Conservation (phyloP, 805 yeast species). For the Schwanniomyces yamadae region DNA sequence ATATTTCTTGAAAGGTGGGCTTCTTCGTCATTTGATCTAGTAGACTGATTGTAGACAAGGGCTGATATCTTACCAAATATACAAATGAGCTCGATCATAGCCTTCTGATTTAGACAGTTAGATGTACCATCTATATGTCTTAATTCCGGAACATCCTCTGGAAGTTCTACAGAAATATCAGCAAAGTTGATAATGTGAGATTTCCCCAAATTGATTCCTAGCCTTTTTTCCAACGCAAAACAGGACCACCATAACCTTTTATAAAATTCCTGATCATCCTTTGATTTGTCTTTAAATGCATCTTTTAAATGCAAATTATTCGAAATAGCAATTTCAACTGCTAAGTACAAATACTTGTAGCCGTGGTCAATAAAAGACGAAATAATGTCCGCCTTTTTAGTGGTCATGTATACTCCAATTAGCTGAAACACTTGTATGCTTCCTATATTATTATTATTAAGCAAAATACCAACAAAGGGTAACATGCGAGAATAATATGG, state of each 20-base stretch:
- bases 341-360: conserved; percentile 12
- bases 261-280: conserved; percentile 8
- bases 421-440: conserved; percentile 13
- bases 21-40: conserved; percentile 4
- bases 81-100: conserved; percentile 10
- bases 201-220: conserved; percentile 14
- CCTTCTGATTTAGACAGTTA: conserved; percentile 10
- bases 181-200: conserved; percentile 9
- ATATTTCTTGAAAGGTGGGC: conserved; percentile 9
- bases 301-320: conserved; percentile 11
- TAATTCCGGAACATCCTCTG: conserved; percentile 8
- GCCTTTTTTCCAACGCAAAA: conserved; percentile 13
- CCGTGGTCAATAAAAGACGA: conserved; percentile 15
- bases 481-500: conserved; percentile 12
- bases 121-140: conserved; percentile 9
- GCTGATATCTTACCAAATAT: conserved; percentile 13
- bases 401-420: conserved; percentile 16
- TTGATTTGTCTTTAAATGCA: conserved; percentile 7
- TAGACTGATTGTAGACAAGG: conserved; percentile 4
- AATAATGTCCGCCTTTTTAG: conserved; percentile 13
- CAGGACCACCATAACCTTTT: conserved; percentile 17
- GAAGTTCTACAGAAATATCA: conserved; percentile 13
- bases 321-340: conserved; percentile 14
- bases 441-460: conserved; percentile 13
- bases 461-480: conserved; percentile 14